Evolutionary conservation across 1,284 basidiomycete species (phyloP).

Genomic region (Leccinum cinnamomeum): DNA sequence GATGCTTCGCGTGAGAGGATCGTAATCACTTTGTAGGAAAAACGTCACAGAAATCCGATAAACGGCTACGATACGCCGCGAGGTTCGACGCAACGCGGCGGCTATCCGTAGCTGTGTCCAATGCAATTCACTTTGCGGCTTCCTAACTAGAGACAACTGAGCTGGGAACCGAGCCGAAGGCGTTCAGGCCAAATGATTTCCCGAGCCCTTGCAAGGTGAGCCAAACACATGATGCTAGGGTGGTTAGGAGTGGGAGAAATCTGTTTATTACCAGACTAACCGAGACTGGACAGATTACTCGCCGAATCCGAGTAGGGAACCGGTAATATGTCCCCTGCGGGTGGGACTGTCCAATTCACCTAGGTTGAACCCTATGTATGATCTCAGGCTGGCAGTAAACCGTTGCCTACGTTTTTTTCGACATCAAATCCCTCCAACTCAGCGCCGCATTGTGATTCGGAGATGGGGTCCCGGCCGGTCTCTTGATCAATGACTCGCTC

Average conservation of each 20-base stretch:
- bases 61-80: neutral
- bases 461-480: neutral
- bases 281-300: neutral
- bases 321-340: neutral
- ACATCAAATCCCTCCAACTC: neutral
- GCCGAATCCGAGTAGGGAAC: neutral
- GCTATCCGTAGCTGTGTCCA: neutral
- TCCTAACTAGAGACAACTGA: neutral
- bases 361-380: neutral
- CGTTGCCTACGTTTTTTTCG: neutral
- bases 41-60: neutral
- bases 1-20: slow-evolving; percentile 9
- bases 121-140: neutral
- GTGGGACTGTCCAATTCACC: neutral
- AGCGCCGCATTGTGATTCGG: neutral
- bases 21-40: neutral
- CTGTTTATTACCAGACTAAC: neutral
- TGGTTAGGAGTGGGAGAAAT: neutral
- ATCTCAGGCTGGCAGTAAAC: neutral
- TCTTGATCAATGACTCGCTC: neutral
- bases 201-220: neutral
- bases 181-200: neutral
- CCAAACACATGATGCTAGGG: neutral
- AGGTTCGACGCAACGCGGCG: neutral
- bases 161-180: neutral